Evolutionary conservation across 306 rosid species (phyloP), one percentile per base, ranked within the genome.

Genomic region (Coriaria nepalensis): DNA sequence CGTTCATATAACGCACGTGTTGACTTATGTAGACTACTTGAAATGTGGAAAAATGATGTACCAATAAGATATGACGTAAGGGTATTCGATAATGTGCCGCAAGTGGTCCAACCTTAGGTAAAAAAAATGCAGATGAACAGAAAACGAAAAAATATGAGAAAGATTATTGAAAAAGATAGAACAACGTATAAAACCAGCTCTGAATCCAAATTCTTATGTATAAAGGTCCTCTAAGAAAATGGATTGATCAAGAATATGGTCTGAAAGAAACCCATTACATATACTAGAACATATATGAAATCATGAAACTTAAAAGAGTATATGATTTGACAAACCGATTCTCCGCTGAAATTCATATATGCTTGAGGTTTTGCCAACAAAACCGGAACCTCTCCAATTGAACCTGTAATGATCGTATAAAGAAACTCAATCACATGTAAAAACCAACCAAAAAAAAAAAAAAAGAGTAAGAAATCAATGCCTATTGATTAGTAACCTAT

Each of bases 61-160:
- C 97, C 55, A 84, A 61, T 62, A 88, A 60, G 70, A 88, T 71
- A 69, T 88, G 97, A 15, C 95, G 93, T 71, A 84, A 53, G 6
- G 97, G 97, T 53, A 90, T 82, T 76, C 66, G 78, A 66, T 90
- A 84, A 58, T 90, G 63, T 46, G 86, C 93, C 7, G 95, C 97
- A 60, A 90, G 97, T 9, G 97, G 93, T 40, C 97, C 97, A 40
- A 90, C 93, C 95, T 90, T 37, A 35, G 60, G 39, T 62, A 64
- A 29, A 34, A 45, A 20, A 35, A 12, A 45, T 35, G 53, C 53
- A 49, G 49, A 44, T 20, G 29, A 20, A 20, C 29, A 20, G 29
- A 3, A 20, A 20, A 20, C 3, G 29, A 20, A 20, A 20, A 20
- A 20, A 1, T 20, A 20, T 20, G 29, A 20, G 29, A 57, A 35